Evolutionary conservation across 495 filamentous ascomycete genomes (phyloP).

Genomic region (Chlorociboria aeruginascens): DNA sequence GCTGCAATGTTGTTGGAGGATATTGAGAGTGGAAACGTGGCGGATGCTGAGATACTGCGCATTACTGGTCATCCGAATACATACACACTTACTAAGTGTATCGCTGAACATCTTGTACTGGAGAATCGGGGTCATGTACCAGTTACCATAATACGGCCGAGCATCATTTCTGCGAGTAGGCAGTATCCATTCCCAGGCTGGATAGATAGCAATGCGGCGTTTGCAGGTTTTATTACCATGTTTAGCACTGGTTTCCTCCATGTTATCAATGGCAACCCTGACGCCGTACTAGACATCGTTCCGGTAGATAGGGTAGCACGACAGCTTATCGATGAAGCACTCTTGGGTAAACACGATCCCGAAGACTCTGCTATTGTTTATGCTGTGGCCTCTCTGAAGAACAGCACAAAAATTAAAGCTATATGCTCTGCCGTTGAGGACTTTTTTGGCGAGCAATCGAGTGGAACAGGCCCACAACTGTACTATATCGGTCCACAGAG

Average conservation of each 20-base stretch:
- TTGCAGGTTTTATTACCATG: background rate
- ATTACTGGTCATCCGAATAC: slow-evolving; percentile 5
- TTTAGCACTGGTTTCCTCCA: background rate
- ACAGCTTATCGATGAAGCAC: background rate
- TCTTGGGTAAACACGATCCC: background rate
- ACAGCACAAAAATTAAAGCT: background rate
- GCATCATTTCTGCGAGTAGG: slow-evolving; percentile 7
- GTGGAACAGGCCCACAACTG: no score
- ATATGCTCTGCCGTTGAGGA: no score
- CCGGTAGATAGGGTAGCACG: slow-evolving; percentile 1
- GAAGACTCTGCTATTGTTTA: background rate
- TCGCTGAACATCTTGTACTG: slow-evolving; percentile 4
- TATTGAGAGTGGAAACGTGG: background rate
- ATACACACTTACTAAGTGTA: slow-evolving; percentile 6
- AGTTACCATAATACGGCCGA: slow-evolving; percentile 7
- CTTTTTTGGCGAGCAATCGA: no score
- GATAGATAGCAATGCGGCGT: slow-evolving; percentile 4
- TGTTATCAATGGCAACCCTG: background rate
- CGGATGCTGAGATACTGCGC: background rate
- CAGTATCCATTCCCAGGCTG: slow-evolving; percentile 6
- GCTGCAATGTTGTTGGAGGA: background rate
- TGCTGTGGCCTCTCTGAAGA: background rate
- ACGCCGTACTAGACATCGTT: background rate
- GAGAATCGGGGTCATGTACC: background rate
- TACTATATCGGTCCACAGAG: no score